Conservation (phyloP, 495 filamentous ascomycete genomes). For the Oidiodendron maius region DNA sequence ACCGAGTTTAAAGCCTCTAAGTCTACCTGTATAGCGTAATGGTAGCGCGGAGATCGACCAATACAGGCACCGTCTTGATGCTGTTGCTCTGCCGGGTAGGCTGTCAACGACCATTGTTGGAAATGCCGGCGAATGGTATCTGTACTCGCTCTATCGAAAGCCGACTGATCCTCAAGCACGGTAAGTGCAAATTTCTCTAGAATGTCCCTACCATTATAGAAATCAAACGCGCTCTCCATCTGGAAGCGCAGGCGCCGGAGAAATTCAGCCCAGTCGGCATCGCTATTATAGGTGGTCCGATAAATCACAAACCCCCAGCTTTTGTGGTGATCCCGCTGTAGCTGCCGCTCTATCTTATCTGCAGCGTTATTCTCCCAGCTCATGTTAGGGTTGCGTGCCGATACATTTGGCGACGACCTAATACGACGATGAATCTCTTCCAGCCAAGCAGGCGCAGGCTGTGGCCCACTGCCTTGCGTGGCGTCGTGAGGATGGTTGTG, state of each 20-base stretch:
- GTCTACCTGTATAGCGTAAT: conserved; percentile 24
- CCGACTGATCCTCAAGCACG: conserved; percentile 23
- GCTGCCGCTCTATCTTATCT: conserved; percentile 21
- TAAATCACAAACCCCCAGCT: no score
- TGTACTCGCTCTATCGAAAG: conserved; percentile 25
- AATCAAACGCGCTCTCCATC: conserved; percentile 16
- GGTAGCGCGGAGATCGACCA: conserved; percentile 16
- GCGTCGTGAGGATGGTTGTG: no score
- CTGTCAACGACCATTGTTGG: conserved; percentile 20
- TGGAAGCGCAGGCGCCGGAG: conserved; percentile 13
- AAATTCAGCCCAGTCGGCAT: conserved; percentile 26
- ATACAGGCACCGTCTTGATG: conserved; percentile 4
- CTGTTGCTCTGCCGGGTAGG: conserved; percentile 19
- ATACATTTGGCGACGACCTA: no score
- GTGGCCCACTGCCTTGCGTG: no score
- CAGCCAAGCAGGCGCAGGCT: no score
- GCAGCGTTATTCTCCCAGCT: no score
- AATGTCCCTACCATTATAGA: conserved; percentile 24
- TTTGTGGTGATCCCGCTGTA: conserved; percentile 14
- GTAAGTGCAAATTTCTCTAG: conserved; percentile 26
- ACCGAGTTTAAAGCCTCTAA: conserved; percentile 25
- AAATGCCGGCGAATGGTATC: conserved; percentile 25
- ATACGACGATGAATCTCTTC: no score
- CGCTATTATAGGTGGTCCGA: conserved; percentile 27
- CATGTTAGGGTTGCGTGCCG: no score